Base-by-base conservation (phyloP, 2,329 filamentous ascomycete species). In the Myriosclerotinia curreyana region DNA sequence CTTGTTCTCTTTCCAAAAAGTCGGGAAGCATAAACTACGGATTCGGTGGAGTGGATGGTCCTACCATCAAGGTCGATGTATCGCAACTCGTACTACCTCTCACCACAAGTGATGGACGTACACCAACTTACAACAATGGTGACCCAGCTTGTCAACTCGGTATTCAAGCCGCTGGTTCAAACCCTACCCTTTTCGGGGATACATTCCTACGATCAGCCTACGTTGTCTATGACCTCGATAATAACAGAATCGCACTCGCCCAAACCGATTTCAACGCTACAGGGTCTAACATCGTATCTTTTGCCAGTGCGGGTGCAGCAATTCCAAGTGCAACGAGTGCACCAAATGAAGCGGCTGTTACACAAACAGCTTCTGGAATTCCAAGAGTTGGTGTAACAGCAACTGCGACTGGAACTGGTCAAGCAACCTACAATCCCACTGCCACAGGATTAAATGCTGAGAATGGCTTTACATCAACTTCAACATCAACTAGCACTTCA, bases 151-250 rank as follows among this genome's bases (percentile, higher is more conserved):
- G 85, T 72, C 78, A 82, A 68, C 83, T 87, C 60, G 84, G 84
- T 54, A 79, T 87, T 64, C 78, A 80, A 69, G 55, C 71, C 3
- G 73, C 73, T 9, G 70, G 69, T 25, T 60, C 69, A 22, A 63
- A 71, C 11, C 72, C 71, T 5, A 71, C 71, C 14, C 67, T 77
- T 14, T 75, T 84, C 46, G 82, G 82, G 6, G 82, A 84, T 68
- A 80, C 81, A 1, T 84, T 84, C 72, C 74, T 85, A 44, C 75
- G 82, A 65, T 81, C 80, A 51, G 81, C 82, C 0, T 84, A 84
- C 66, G 79, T 81, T 2, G 81, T 84, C 17, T 84, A 82, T 66
- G 81, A 84, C 68, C 74, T 84, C 17, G 77, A 76, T 15, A 83
- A 83, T 69, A 77, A 82, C 67, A 75, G 80, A 66, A 78, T 84